phyloP scores from a whole-genome alignment of 2,329 filamentous ascomycete genomes.

The Clonostachys solani region DNA sequence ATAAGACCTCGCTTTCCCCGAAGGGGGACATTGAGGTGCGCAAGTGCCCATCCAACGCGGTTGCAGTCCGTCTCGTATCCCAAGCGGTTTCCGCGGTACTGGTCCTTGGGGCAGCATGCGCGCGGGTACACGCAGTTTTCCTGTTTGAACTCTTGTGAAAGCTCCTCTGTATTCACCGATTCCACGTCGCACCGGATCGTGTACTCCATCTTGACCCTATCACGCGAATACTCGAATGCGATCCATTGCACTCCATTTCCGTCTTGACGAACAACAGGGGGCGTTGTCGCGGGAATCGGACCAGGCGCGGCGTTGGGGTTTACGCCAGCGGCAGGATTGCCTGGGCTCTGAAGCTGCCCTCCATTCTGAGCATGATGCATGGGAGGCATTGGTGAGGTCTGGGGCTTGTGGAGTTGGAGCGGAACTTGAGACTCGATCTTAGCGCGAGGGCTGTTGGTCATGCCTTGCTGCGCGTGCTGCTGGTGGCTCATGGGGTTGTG shows the following conservation, averaged over 20 bases:
- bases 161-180: conserved; percentile 85
- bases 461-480: conserved; percentile 49
- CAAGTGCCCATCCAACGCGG: conserved; percentile 97
- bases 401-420: conserved; percentile 55
- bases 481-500: conserved; percentile 58
- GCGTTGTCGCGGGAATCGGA: conserved; percentile 94
- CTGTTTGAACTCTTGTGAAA: conserved; percentile 87
- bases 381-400: conserved; percentile 34
- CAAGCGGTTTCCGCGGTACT: conserved; percentile 92
- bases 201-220: conserved; percentile 99
- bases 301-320: conserved; percentile 92
- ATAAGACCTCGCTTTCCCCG: conserved; percentile 94
- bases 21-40: conserved; percentile 85
- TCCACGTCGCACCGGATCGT: conserved; percentile 97
- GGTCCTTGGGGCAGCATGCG: conserved; percentile 90
- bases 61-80: conserved; percentile 99
- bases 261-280: conserved; percentile 89
- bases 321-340: conserved; percentile 42
- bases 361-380: conserved; percentile 29
- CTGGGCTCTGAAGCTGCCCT: conserved; percentile 31
- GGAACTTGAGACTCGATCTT: conserved; percentile 62
- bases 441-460: conserved; percentile 57
- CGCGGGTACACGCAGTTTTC: conserved; percentile 98
- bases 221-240: conserved; percentile 94
- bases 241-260: conserved; percentile 99